Evolutionary conservation across 176 grass and related monocot species (phyloP), one percentile per base, ranked within the genome.

Genomic region (Puya raimondii): DNA sequence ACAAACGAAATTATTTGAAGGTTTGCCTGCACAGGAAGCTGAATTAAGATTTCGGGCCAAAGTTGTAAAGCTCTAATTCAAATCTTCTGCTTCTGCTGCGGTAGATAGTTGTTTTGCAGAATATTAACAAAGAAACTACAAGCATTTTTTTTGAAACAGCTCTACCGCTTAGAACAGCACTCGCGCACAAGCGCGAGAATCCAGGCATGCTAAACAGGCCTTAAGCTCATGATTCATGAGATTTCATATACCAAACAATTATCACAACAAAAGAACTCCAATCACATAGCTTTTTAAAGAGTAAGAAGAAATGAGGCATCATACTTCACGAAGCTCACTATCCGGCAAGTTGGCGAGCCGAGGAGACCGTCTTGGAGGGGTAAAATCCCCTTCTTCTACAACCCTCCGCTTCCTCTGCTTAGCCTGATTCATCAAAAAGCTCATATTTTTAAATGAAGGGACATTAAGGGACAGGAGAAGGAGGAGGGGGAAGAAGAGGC

Each of bases 361-460:
- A 2, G 68, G 73, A 5, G 94, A 97, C 76, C 89, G 86, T 66
- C 94, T 87, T 3, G 82, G 72, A 10, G 80, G 74, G 25, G 84
- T 74, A 3, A 68, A 50, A 12, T 56, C 68, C 9, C 71, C 74
- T 14, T 64, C 63, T 16, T 76, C 70, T 6, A 80, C 16, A 75
- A 90, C 63, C 82, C 80, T 92, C n/a, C 89, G 76, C 69, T 85
- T 74, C 78, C 85, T 92, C 61, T 81, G 81, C 78, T 92, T 96
- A 76, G 84, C 70, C 89, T 77, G 71, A 61, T 70, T 21, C 23
- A 71, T 70, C 23, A 42, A 66, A 79, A 53, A 61, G 15, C 58
- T 9, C 49, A 47, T 10, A 67, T 14, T 50, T 21, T 25, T 10
- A 6, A 57, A 73, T 11, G 23, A 12, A 59, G 13, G n/a, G 29